Percentiles rank a stretch among this genome's conserved stretches.
These are phyloP conservation scores for Mycosphaerella sp. DNA, from an alignment of 2,329 filamentous ascomycete genomes.

Conservation along the genomic window DNA sequence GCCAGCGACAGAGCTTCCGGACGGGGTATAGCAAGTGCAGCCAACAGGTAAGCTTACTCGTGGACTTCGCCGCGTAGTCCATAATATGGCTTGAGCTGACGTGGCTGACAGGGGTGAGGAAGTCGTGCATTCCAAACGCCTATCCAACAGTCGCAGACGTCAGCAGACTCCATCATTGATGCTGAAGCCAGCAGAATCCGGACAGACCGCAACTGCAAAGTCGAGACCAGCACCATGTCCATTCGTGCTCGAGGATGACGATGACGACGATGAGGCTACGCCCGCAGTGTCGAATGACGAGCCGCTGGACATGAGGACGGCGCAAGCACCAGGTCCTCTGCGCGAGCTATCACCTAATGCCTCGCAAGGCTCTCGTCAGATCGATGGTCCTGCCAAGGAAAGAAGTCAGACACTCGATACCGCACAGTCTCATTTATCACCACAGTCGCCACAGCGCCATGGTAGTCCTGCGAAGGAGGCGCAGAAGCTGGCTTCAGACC, in stretches of 20 bases:
- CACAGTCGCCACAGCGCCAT: constrained; percentile 5
- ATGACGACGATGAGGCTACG: constrained; percentile 14
- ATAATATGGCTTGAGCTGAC: constrained; percentile 13
- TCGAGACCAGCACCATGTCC: constrained; percentile 13
- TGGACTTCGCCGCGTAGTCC: neutral
- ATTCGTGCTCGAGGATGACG: constrained; percentile 29
- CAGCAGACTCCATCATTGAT: constrained; percentile 29
- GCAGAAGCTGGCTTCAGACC: constrained; percentile 21
- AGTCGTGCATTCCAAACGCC: constrained; percentile 21
- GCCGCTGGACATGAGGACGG: neutral
- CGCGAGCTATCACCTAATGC: constrained; percentile 30
- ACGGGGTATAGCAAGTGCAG: constrained; percentile 7
- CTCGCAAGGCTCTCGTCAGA: constrained; percentile 10
- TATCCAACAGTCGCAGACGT: constrained; percentile 31
- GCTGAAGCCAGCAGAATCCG: constrained; percentile 18
- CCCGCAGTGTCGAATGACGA: constrained; percentile 1
- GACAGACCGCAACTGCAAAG: neutral
- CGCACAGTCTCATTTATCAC: constrained; percentile 1
- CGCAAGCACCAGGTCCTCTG: constrained; percentile 14
- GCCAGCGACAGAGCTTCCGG: constrained; percentile 4
- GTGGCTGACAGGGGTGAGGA: constrained; percentile 15
- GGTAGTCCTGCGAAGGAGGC: constrained; percentile 13
- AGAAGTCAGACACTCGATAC: constrained; percentile 7
- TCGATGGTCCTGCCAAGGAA: neutral
- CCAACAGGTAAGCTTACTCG: constrained; percentile 14